phyloP scores from a whole-genome alignment of 805 yeast genomes.

The Hanseniaspora nectarophila region DNA sequence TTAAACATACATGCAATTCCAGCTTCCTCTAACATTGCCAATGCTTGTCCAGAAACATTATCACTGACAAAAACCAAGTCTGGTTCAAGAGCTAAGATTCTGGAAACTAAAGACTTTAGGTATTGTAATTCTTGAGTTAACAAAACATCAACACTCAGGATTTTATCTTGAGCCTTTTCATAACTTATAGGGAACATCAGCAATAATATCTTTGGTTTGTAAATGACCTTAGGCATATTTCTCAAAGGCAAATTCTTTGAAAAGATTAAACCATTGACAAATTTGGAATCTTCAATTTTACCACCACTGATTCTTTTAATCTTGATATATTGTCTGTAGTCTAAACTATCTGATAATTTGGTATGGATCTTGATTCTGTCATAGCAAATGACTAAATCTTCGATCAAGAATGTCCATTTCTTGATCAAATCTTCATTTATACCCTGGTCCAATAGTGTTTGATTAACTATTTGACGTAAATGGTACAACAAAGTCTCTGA shows the following conservation, averaged over 20 bases:
- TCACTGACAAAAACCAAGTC: slow-evolving; percentile 68
- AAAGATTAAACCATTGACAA: slow-evolving; percentile 69
- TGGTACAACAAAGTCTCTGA: slow-evolving; percentile 33
- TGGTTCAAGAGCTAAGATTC: slow-evolving; percentile 67
- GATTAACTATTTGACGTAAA: slow-evolving; percentile 42
- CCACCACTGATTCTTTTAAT: slow-evolving; percentile 79
- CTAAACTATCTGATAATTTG: slow-evolving; percentile 59
- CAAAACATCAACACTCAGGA: slow-evolving; percentile 71
- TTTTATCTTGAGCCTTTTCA: slow-evolving; percentile 59
- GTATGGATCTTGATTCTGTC: slow-evolving; percentile 50
- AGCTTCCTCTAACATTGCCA: slow-evolving; percentile 55
- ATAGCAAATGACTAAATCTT: slow-evolving; percentile 41
- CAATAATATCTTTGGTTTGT: slow-evolving; percentile 63
- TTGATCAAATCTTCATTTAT: slow-evolving; percentile 33
- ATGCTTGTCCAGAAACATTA: slow-evolving; percentile 70
- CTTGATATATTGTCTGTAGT: slow-evolving; percentile 79
- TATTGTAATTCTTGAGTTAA: slow-evolving; percentile 81
- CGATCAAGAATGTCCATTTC: slow-evolving; percentile 50
- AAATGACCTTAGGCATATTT: slow-evolving; percentile 55
- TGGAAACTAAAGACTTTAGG: slow-evolving; percentile 63
- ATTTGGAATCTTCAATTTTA: slow-evolving; percentile 42
- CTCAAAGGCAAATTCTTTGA: slow-evolving; percentile 73
- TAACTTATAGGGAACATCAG: slow-evolving; percentile 86
- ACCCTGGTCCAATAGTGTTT: slow-evolving; percentile 51
- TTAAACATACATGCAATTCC: slow-evolving; percentile 73